Conservation (phyloP, 208 protist species). For the Angomonas deanei region DNA sequence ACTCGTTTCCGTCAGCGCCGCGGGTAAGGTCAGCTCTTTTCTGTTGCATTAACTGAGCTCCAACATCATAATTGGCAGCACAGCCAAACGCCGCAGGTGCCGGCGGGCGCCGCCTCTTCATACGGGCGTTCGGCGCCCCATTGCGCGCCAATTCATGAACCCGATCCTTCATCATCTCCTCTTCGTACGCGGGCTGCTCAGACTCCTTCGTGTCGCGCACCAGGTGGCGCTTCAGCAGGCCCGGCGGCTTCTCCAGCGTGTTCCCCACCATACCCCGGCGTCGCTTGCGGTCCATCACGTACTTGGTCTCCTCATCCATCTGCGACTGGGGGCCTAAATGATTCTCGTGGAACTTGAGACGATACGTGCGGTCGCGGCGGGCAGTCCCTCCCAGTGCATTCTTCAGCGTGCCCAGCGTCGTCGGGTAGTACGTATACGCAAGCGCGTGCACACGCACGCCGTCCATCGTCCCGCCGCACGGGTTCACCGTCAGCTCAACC, state of each 20-base stretch:
- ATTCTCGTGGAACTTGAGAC: not conserved
- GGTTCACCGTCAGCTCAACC: not conserved
- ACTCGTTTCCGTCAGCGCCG: not conserved
- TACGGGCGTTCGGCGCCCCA: no score
- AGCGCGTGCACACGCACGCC: slow-evolving; percentile 13
- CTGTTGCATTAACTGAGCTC: not conserved
- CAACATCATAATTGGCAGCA: not conserved
- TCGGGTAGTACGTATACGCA: slow-evolving; percentile 10
- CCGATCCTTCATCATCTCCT: slow-evolving; percentile 2
- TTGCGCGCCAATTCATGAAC: no score
- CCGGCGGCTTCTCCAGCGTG: slow-evolving; percentile 20
- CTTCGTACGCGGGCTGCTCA: not conserved
- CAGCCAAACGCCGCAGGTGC: no score
- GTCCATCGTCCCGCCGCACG: not conserved
- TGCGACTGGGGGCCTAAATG: not conserved
- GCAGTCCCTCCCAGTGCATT: not conserved
- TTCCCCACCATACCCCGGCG: slow-evolving; percentile 6
- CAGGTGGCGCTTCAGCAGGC: slow-evolving; percentile 16
- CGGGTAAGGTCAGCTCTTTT: not conserved
- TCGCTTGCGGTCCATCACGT: slow-evolving; percentile 14
- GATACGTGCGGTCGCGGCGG: not conserved
- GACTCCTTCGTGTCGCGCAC: slow-evolving; percentile 9
- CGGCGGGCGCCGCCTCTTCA: no score
- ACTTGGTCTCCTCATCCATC: slow-evolving; percentile 12
- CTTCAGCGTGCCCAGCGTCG: not conserved